Evolutionary conservation across 257 asterid species (phyloP).

Genomic region (Schizonepeta tenuifolia): DNA sequence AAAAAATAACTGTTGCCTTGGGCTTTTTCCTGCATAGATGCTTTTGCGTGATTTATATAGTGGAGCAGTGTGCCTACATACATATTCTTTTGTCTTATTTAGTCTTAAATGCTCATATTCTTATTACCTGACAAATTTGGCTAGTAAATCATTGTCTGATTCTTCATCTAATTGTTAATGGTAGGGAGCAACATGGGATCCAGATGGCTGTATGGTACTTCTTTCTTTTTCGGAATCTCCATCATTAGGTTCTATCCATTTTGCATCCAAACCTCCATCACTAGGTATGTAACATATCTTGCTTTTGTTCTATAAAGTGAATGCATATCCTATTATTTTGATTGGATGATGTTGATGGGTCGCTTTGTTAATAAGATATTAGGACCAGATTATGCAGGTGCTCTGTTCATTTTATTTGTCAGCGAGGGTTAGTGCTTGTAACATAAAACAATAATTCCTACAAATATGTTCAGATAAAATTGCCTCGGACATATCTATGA

Average conservation of each 20-base stretch:
- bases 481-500: background rate
- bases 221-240: slow-evolving; percentile 71
- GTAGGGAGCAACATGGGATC: slow-evolving; percentile 99
- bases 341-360: slow-evolving; percentile 8
- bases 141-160: slow-evolving; percentile 16
- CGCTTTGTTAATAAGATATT: slow-evolving; percentile 15
- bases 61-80: slow-evolving; percentile 9
- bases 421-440: background rate
- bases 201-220: slow-evolving; percentile 86
- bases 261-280: slow-evolving; percentile 92
- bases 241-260: slow-evolving; percentile 88
- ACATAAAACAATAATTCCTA: background rate
- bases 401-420: background rate
- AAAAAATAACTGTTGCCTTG: slow-evolving; percentile 5
- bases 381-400: background rate
- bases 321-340: slow-evolving; percentile 13
- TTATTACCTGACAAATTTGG: slow-evolving; percentile 8
- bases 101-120: slow-evolving; percentile 1
- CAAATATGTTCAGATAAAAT: background rate
- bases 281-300: slow-evolving; percentile 56
- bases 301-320: slow-evolving; percentile 20
- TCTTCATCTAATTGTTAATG: slow-evolving; percentile 33
- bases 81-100: slow-evolving; percentile 15
- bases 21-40: slow-evolving; percentile 17
- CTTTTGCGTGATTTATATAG: slow-evolving; percentile 16